Evolutionary conservation across 2,329 filamentous ascomycete genomes (phyloP), one percentile per base, ranked within the genome.

Genomic region (Chaetomiaceae sp.): DNA sequence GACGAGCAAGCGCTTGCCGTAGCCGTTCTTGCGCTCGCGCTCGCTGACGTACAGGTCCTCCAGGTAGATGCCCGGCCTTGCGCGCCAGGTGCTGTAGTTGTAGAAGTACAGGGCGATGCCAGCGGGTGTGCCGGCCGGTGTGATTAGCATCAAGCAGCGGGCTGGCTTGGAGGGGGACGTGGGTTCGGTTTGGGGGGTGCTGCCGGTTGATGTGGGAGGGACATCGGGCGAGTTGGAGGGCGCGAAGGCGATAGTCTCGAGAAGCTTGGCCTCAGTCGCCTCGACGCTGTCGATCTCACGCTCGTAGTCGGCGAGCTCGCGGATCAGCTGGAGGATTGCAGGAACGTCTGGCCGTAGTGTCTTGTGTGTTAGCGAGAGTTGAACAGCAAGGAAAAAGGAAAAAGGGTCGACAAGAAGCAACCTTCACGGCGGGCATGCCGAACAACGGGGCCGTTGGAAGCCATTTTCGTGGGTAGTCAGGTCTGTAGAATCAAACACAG

Each of bases 71-170:
- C 92, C 92, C 0, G 91, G 83, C 41, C 81, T 81, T n/a, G 87
- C 82, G 8, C 87, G 82, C 94, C 94, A 97, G 0, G 92, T 96
- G 65, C 85, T 90, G 73, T 96, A 97, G 72, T 92, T 97, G 77
- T 92, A 90, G 70, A 95, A 97, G 73, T 90, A 96, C 36, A 96
- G 72, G 1, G 90, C 90, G 80, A 96, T 89, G 43, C 87, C 90
- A 0, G 82, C 87, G 0, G 69, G 68, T 34, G 72, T 66, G 10
- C 74, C 69, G 5, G 73, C 69, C 10, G 75, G 71, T 20, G 77
- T 71, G 61, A 77, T 76, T 50, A 92, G 71, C 9, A 95, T 71
- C 30, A 95, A 76, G 45, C 89, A 92, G 56, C 89, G 87, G 16
- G 90, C 87, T 27, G 86, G 89, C n/a, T 73, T 74, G 4, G 69